Conservation (phyloP, 768 basidiomycete genomes). For the Chiua virens region DNA sequence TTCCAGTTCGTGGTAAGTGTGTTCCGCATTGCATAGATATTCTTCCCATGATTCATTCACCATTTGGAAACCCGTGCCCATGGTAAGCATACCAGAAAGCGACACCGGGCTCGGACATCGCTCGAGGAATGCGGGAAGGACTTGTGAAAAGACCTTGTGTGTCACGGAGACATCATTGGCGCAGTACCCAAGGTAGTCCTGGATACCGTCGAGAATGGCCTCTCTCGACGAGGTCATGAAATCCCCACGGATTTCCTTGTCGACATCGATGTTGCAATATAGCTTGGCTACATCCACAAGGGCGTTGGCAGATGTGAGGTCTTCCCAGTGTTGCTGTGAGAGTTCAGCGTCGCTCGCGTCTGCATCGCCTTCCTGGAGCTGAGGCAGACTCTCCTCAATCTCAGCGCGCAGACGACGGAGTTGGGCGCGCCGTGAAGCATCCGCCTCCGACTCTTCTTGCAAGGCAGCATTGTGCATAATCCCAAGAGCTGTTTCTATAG, state of each 20-base stretch:
- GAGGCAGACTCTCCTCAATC: constrained; percentile 42
- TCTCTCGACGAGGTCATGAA: constrained; percentile 67
- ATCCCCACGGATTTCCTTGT: constrained; percentile 77
- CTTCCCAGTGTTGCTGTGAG: constrained; percentile 78
- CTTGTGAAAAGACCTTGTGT: no score
- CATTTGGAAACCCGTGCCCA: no score
- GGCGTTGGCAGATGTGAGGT: no score
- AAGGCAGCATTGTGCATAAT: constrained; percentile 45
- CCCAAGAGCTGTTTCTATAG: constrained; percentile 50
- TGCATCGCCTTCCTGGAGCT: constrained; percentile 33
- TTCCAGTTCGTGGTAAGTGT: constrained; percentile 68
- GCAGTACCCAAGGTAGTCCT: constrained; percentile 70
- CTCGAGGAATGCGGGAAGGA: constrained; percentile 78
- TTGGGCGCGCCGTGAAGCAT: constrained; percentile 36
- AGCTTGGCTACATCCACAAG: no score
- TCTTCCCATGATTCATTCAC: constrained; percentile 84
- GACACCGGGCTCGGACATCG: constrained; percentile 91
- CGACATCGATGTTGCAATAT: constrained; percentile 78
- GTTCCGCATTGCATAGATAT: constrained; percentile 79
- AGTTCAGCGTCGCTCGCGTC: constrained; percentile 45
- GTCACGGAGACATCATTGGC: no score
- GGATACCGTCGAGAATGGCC: constrained; percentile 61
- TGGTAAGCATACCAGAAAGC: constrained; percentile 85
- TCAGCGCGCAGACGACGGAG: constrained; percentile 42
- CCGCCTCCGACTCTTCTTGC: constrained; percentile 39